These are phyloP conservation scores for Talaromyces atroroseus DNA, from an alignment of 2,329 filamentous ascomycete species.

Conservation along the genomic window DNA sequence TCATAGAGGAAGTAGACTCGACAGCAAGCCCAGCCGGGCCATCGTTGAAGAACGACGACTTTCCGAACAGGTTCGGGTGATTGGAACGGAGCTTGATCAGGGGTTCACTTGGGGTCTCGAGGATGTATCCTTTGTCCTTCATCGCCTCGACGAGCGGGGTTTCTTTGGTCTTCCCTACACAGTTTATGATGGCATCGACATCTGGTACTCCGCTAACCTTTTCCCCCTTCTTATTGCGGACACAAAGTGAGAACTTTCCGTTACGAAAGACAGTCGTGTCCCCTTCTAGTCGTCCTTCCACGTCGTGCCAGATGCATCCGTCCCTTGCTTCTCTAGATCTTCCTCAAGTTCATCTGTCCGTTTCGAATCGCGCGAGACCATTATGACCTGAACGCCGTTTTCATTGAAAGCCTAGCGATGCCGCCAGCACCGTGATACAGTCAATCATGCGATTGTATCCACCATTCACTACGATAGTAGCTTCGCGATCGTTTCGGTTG, in stretches of 20 bases:
- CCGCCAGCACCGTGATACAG: background rate
- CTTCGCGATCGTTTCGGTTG: background rate
- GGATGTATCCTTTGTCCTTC: background rate
- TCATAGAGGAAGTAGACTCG: background rate
- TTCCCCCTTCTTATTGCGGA: background rate
- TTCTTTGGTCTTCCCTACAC: background rate
- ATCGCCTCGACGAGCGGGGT: background rate
- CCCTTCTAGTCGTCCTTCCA: background rate
- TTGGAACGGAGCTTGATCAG: fast-evolving
- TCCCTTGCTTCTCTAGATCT: background rate
- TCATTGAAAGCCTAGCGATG: background rate
- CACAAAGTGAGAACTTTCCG: background rate
- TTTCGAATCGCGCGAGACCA: no score
- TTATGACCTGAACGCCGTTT: background rate
- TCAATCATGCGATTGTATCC: no score
- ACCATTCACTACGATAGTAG: background rate
- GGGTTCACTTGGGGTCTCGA: background rate
- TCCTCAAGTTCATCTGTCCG: no score
- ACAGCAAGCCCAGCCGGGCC: no score
- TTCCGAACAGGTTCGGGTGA: background rate
- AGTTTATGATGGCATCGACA: background rate
- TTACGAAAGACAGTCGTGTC: background rate
- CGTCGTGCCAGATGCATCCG: background rate
- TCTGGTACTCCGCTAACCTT: background rate
- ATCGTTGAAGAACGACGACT: background rate